Evolutionary conservation across 2,329 filamentous ascomycete genomes (phyloP).

Genomic region (Diaporthe nobilis): DNA sequence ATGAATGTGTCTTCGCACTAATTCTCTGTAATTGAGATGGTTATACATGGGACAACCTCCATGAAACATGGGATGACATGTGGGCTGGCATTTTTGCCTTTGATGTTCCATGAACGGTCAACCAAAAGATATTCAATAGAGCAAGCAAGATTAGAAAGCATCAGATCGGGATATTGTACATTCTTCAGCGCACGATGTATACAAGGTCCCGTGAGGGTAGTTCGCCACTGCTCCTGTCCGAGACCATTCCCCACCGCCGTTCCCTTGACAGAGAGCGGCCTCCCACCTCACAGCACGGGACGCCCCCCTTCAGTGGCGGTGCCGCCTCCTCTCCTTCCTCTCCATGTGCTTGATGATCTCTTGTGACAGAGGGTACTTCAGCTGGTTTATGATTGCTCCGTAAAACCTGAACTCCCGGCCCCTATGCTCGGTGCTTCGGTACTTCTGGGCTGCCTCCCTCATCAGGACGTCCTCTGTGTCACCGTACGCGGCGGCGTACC

Average conservation of each 20-base stretch:
- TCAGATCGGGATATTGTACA: background rate
- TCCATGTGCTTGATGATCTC: slow-evolving; percentile 32
- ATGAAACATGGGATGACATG: background rate
- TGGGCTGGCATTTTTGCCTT: too few species aligned
- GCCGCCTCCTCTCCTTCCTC: slow-evolving; percentile 23
- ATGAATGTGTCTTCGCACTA: background rate
- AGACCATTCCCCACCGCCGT: background rate
- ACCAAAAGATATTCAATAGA: background rate
- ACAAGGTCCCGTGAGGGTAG: slow-evolving; percentile 10
- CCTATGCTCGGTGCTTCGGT: slow-evolving; percentile 33
- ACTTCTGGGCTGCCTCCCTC: slow-evolving; percentile 34
- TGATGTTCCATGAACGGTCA: background rate
- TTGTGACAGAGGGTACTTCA: slow-evolving; percentile 30
- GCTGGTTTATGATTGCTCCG: slow-evolving; percentile 33
- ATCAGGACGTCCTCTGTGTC: slow-evolving; percentile 30
- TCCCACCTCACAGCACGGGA: background rate
- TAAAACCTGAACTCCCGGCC: slow-evolving; percentile 32
- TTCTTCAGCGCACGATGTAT: background rate
- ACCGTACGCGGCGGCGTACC: slow-evolving; percentile 26
- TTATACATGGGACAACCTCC: background rate
- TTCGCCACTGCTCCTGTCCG: background rate
- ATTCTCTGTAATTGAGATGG: background rate
- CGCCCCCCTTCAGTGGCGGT: background rate
- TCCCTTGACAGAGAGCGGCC: background rate
- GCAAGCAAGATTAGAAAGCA: background rate